Base-by-base conservation (phyloP, 352 stramenopile species). In the Pythium angustatum region DNA sequence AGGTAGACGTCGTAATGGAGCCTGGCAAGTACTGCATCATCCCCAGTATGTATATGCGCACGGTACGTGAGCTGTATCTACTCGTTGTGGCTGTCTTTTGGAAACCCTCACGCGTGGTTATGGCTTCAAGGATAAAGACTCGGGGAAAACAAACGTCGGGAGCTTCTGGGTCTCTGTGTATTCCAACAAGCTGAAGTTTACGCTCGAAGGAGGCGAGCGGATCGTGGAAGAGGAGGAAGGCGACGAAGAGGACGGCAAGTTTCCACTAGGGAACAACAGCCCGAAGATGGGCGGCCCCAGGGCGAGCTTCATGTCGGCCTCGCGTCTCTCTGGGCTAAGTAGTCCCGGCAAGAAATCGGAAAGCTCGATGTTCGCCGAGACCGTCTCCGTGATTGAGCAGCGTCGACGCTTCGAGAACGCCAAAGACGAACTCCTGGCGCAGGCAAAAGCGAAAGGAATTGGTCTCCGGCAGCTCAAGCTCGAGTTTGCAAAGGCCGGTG, bases 1-100 rank as follows among this genome's bases (percentile, higher is more conserved):
- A 93, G 85, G 66, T 85, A 31, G 82, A 91, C 68, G 73, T 78
- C 22, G 81, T 66, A 0, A 88, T 94, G 64, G 82, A 93, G 44
- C 72, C 85, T 49, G 87, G 87, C 1, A 74, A 65, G 41, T 95
- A 95, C 24, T 94, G 87, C 44, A 88, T 95, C 45, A 75, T 95
- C 30, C 83, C 87, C 0, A 95, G 87, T 64, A 91, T 95, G 85
- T 95, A 93, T 60, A 92, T 93, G 81, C 76, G 85, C 58, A 91
- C 79, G 70, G 86, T 95, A 76, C 7, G 73, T 70, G 14, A 58
- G 6, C n/a, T 38, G 24, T 45, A 12, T 38, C 9, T 19, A 22
- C n/a, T n/a, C n/a, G n/a, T n/a, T n/a, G n/a, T n/a, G n/a, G n/a
- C n/a, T 3, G 3, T 0, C 31, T 30, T 44, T 31, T 22, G 4